These are phyloP conservation scores for Stachybotrys chartarum DNA, from an alignment of 2,329 filamentous ascomycete species.

Conservation along the genomic window DNA sequence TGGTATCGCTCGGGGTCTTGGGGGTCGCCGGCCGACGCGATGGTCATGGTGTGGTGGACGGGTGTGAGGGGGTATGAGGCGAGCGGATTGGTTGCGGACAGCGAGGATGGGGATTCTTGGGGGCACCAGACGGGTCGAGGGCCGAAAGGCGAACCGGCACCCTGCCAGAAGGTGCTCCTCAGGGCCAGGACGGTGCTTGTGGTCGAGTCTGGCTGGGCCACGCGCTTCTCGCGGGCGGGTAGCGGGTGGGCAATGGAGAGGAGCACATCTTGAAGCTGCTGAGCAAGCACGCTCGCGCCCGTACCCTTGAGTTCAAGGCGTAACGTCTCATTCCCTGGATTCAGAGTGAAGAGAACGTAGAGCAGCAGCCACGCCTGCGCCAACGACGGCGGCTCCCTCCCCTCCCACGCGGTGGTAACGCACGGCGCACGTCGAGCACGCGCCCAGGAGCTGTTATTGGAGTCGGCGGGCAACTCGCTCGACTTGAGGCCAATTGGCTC, in stretches of 20 bases:
- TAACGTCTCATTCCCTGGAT: conserved; percentile 39
- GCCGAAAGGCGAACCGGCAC: conserved; percentile 60
- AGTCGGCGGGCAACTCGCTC: conserved; percentile 38
- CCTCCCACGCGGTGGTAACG: conserved; percentile 37
- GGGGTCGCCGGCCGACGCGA: conserved; percentile 30
- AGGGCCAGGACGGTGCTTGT: conserved; percentile 34
- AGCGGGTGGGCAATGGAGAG: conserved; percentile 43
- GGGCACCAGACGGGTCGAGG: conserved; percentile 56
- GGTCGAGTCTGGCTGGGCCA: conserved; percentile 10
- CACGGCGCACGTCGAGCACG: conserved; percentile 46
- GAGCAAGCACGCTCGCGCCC: conserved; percentile 23
- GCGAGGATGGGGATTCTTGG: conserved; percentile 29
- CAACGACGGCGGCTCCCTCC: conserved; percentile 30
- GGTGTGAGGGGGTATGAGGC: conserved; percentile 42
- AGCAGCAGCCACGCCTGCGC: conserved; percentile 46
- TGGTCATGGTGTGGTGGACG: conserved; percentile 36
- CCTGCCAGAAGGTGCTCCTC: conserved; percentile 61
- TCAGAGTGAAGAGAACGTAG: conserved; percentile 45
- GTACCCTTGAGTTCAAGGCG: conserved; percentile 37
- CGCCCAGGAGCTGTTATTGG: conserved; percentile 50
- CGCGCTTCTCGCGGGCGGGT: conserved; percentile 21
- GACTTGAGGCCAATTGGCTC: conserved; percentile 40
- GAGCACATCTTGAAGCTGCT: conserved; percentile 37
- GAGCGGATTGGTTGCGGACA: conserved; percentile 26
- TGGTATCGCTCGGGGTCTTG: conserved; percentile 30